Evolutionary conservation across 192 early-diverging fungal genomes (phyloP).

Genomic region (Backusella psychrophila): DNA sequence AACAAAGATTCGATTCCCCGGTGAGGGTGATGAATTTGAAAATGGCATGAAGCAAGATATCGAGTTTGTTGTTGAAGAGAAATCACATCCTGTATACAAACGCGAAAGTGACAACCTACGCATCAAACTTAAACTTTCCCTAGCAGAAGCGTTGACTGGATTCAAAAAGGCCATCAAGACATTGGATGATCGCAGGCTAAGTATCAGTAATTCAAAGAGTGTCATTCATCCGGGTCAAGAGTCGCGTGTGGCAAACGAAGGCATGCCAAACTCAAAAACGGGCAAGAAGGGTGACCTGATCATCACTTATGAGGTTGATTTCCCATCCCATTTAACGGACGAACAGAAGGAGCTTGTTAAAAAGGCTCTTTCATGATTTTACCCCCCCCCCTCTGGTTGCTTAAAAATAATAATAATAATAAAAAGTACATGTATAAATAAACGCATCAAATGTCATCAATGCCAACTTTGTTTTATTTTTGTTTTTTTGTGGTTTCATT

Average conservation of each 20-base stretch:
- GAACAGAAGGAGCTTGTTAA: constrained; percentile 69
- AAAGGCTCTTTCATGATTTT: constrained; percentile 31
- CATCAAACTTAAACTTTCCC: constrained; percentile 57
- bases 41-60: constrained; percentile 83
- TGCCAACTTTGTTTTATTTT: background rate
- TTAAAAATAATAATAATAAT: background rate
- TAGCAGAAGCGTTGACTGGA: constrained; percentile 79
- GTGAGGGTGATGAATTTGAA: constrained; percentile 86
- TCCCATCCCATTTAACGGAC: constrained; percentile 67
- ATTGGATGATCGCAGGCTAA: constrained; percentile 71
- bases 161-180: constrained; percentile 73
- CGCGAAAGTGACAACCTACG: constrained; percentile 85
- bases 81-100: constrained; percentile 80
- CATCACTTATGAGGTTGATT: constrained; percentile 74
- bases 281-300: constrained; percentile 85
- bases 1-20: constrained; percentile 90
- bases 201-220: constrained; percentile 47
- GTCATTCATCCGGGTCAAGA: constrained; percentile 74
- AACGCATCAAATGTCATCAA: background rate
- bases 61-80: constrained; percentile 93
- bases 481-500: background rate
- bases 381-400: background rate
- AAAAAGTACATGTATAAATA: background rate
- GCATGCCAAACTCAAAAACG: constrained; percentile 92
- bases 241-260: constrained; percentile 73